A percentile compares a stretch with the other conserved stretches of the same genome.
phyloP scores from a whole-genome alignment of 2,329 filamentous ascomycete genomes.

The Podosphaera leucotricha region DNA sequence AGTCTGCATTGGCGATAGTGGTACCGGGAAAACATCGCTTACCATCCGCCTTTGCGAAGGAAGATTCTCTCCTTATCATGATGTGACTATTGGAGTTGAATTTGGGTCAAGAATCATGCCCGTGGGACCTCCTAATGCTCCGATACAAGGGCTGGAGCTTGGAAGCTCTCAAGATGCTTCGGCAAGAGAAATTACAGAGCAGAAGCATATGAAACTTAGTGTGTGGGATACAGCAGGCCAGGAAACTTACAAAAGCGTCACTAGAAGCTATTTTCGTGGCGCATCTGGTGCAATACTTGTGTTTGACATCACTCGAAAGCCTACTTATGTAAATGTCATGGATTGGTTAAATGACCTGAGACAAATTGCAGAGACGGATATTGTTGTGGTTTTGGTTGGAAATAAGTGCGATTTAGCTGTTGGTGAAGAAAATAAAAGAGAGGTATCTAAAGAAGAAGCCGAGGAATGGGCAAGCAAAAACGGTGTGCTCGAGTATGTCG shows the following conservation, averaged over 20 bases:
- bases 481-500: constrained; percentile 77
- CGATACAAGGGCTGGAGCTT: constrained; percentile 24
- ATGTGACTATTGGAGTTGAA: constrained; percentile 96
- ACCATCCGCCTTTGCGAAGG: constrained; percentile 93
- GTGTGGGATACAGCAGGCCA: constrained; percentile 99
- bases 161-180: constrained; percentile 9
- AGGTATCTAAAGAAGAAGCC: constrained; percentile 64
- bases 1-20: constrained; percentile 89
- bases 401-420: constrained; percentile 90
- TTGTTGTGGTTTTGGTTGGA: constrained; percentile 97
- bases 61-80: constrained; percentile 80
- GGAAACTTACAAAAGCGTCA: constrained; percentile 99
- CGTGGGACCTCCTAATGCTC: constrained; percentile 52
- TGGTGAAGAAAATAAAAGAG: constrained; percentile 36
- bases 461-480: constrained; percentile 74
- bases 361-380: constrained; percentile 93
- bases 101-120: constrained; percentile 85
- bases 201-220: constrained; percentile 76
- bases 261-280: constrained; percentile 96
- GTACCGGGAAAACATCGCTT: constrained; percentile 83
- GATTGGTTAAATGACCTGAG: constrained; percentile 99
- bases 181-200: constrained; percentile 16
- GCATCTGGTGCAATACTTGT: constrained; percentile 98
- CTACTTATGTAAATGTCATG: constrained; percentile 99
- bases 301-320: constrained; percentile 99